Percentiles rank a stretch among this genome's conserved stretches.
Evolutionary conservation across 495 filamentous ascomycete genomes (phyloP).

Genomic region (Talaromyces stipitatus): DNA sequence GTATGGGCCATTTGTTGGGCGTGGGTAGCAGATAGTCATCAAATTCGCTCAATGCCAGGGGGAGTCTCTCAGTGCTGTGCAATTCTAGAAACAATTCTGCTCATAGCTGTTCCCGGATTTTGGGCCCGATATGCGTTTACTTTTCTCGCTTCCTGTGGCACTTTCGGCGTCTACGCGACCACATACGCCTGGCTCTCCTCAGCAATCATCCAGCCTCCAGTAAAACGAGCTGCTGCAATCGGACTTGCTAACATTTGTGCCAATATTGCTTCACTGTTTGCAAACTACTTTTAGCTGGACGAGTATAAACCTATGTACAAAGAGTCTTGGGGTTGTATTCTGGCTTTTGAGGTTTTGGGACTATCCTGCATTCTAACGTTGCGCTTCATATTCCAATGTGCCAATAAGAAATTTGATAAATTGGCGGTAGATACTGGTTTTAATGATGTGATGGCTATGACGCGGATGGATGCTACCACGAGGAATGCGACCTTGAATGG

Average conservation of each 20-base stretch:
- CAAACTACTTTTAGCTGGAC: conserved; percentile 14
- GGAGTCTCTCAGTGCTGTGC: conserved; percentile 5
- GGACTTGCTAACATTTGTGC: conserved; percentile 9
- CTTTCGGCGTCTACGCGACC: conserved; percentile 10
- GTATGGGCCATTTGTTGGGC: conserved; percentile 8
- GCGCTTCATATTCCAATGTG: conserved; percentile 7
- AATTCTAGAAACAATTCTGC: conserved; percentile 8
- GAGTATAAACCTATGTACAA: conserved; percentile 11
- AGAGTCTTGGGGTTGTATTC: conserved; percentile 14
- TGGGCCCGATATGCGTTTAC: conserved; percentile 13
- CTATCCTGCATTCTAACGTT: conserved; percentile 12
- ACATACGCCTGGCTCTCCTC: conserved; percentile 14
- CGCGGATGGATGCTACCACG: too few species aligned
- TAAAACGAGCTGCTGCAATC: conserved; percentile 9
- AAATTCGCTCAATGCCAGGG: conserved; percentile 10
- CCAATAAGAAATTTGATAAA: conserved; percentile 13
- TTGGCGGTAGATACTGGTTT: conserved; percentile 7
- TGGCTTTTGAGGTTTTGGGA: conserved; percentile 12
- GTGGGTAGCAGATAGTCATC: conserved; percentile 6
- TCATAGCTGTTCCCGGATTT: conserved; percentile 6
- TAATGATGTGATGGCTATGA: too few species aligned
- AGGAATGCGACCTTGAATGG: too few species aligned
- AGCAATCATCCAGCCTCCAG: conserved; percentile 9
- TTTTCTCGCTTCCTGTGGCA: conserved; percentile 10
- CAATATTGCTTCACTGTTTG: conserved; percentile 8